Conservation (phyloP, 495 filamentous ascomycete species). For the Daldinia grandis region DNA sequence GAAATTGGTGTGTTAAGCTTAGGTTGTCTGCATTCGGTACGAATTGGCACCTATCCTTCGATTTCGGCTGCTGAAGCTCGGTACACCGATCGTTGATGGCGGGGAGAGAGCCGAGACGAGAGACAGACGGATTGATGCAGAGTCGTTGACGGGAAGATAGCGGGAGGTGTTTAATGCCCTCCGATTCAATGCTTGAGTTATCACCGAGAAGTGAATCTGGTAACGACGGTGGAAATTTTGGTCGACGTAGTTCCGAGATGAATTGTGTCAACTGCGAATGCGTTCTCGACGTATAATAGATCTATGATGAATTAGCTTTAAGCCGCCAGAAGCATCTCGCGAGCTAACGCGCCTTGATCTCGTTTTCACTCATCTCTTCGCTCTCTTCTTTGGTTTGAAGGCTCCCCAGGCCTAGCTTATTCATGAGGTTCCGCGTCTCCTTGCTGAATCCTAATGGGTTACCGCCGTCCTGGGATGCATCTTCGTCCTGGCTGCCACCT, state of each 20-base stretch:
- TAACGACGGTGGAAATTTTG: slow-evolving; percentile 71
- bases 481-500: slow-evolving; percentile 82
- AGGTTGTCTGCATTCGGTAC: slow-evolving; percentile 81
- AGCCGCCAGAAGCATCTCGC: not conserved
- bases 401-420: slow-evolving; percentile 57
- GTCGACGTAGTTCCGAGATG: slow-evolving; percentile 86
- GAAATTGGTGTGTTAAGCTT: slow-evolving; percentile 75
- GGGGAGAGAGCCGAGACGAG: slow-evolving; percentile 71
- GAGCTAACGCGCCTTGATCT: slow-evolving; percentile 63
- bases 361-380: slow-evolving; percentile 61
- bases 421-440: slow-evolving; percentile 70
- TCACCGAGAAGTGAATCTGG: slow-evolving; percentile 46
- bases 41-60: slow-evolving; percentile 75
- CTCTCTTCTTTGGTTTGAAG: slow-evolving; percentile 49
- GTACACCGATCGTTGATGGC: slow-evolving; percentile 97
- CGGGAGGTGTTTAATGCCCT: slow-evolving; percentile 83
- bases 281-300: slow-evolving; percentile 94
- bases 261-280: slow-evolving; percentile 96
- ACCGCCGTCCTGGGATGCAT: slow-evolving; percentile 48
- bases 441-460: slow-evolving; percentile 61
- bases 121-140: slow-evolving; percentile 88
- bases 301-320: slow-evolving; percentile 50
- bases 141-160: slow-evolving; percentile 91
- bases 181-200: slow-evolving; percentile 53
- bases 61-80: slow-evolving; percentile 82